Base-by-base conservation (phyloP, 495 filamentous ascomycete species). In the Hyaloscypha hepaticicola region DNA sequence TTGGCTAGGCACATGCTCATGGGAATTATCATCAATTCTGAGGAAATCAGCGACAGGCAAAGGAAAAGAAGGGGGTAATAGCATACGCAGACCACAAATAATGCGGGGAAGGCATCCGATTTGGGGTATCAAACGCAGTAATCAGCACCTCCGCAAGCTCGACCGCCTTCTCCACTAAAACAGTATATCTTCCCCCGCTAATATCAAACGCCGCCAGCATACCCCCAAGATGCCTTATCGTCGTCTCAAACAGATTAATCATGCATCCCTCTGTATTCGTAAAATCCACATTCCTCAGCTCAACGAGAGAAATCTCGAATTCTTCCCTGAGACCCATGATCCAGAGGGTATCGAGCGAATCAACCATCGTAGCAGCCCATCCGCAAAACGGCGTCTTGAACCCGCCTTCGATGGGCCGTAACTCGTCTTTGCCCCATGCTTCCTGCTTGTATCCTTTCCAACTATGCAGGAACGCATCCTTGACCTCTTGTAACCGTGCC, bases 71-170 rank as follows among this genome's bases (percentile, higher is more conserved):
- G 25, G 27, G 5, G 29, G 28, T 41, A 45, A 56, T 14, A 6
- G 62, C 67, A n/a, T 66, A 66, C 66, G 69, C 11, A 76, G 60
- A 73, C 74, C 63, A 70, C 5, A 26, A 25, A 38, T 59, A 68
- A 60, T 85, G 82, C 74, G 96, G 97, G 14, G 90, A 74, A 14
- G 95, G 95, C 92, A 99, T 95, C 57, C 93, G 86, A 73, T 98
- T 99, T 0, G 93, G 93, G 2, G 95, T 98, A 76, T 99, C 95
- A 75, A 99, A 99, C n/a, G 90, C 87, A 52, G 90, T 87, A 78
- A 93, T 96, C 55, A 99, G 73, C 28, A 99, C 82, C 72, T 97
- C 93, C 21, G 86, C 95, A 29, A 99, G 79, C 76, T 96, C 90
- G 28, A 90, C 80, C 5, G 95, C 92, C 74, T 98, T 97, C 55